A percentile compares a stretch with the other conserved stretches of the same genome.
These are phyloP conservation scores for Clonostachys sp. DNA, from an alignment of 2,329 filamentous ascomycete genomes.

Conservation along the genomic window DNA sequence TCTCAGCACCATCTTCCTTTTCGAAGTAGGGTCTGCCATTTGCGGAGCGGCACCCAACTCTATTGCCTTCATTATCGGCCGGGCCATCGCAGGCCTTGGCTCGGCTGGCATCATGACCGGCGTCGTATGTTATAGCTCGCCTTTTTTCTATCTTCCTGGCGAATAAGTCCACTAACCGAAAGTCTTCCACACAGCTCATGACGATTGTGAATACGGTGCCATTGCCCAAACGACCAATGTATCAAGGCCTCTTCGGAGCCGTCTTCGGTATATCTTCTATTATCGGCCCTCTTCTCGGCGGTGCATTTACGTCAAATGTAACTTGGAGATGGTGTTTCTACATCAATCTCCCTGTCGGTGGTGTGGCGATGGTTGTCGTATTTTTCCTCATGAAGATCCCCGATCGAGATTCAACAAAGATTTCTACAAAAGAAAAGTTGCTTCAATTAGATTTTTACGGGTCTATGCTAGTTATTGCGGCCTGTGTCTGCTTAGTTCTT, in stretches of 20 bases:
- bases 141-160: slow-evolving; percentile 31
- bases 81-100: slow-evolving; percentile 24
- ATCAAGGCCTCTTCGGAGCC: slow-evolving; percentile 22
- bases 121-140: slow-evolving; percentile 33
- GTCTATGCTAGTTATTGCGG: slow-evolving; percentile 27
- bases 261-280: slow-evolving; percentile 31
- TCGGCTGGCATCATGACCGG: slow-evolving; percentile 41
- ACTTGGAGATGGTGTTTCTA: slow-evolving; percentile 6
- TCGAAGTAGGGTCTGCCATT: slow-evolving; percentile 17
- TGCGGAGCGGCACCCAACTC: slow-evolving; percentile 19
- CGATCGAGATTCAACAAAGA: not conserved
- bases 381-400: not conserved
- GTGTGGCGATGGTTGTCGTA: slow-evolving; percentile 1
- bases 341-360: slow-evolving; percentile 14
- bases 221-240: slow-evolving; percentile 30
- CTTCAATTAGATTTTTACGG: slow-evolving; percentile 32
- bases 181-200: not conserved
- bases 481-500: slow-evolving; percentile 28
- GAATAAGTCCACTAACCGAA: not conserved
- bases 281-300: slow-evolving; percentile 11
- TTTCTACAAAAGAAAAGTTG: slow-evolving; percentile 14
- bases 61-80: slow-evolving; percentile 22
- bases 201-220: not conserved
- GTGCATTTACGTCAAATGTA: slow-evolving; percentile 17
- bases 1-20: slow-evolving; percentile 6